Conservation (phyloP, 2,329 filamentous ascomycete species). For the Massarina eburnea region DNA sequence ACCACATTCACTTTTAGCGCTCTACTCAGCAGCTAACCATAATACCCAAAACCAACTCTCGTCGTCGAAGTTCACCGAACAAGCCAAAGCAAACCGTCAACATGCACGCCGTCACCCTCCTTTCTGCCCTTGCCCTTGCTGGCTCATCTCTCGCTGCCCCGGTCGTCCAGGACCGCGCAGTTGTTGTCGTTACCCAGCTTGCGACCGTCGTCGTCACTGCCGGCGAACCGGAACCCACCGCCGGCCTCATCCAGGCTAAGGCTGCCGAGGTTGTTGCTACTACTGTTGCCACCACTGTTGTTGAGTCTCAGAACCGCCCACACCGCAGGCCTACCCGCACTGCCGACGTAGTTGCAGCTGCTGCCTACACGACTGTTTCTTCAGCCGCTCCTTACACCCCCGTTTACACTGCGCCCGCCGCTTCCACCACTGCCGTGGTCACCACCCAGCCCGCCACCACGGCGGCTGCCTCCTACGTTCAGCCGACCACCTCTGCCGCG, state of each 20-base stretch:
- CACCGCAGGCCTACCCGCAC: too few relatives aligned
- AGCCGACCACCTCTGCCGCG: background rate
- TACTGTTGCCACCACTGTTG: background rate
- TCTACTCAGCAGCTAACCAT: conserved; percentile 13
- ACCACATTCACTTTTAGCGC: conserved; percentile 21
- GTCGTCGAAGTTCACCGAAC: conserved; percentile 2
- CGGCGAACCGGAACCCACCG: background rate
- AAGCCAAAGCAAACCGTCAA: conserved; percentile 16
- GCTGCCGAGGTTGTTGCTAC: background rate
- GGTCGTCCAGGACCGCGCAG: conserved; percentile 6
- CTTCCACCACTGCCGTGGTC: conserved; percentile 1
- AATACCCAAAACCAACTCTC: conserved; percentile 6
- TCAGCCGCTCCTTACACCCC: conserved; percentile 1
- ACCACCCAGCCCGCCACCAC: conserved; percentile 7
- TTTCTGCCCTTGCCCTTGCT: conserved; percentile 32
- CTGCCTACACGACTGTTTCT: conserved; percentile 1
- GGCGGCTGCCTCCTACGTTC: background rate
- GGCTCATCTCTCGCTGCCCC: conserved; percentile 33
- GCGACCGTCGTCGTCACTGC: conserved; percentile 24
- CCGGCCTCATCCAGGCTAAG: conserved; percentile 8
- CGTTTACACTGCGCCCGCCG: conserved; percentile 11
- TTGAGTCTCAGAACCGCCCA: too few relatives aligned
- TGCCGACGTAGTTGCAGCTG: too few relatives aligned
- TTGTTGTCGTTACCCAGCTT: conserved; percentile 20
- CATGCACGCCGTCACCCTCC: conserved; percentile 30